Percentiles rank a stretch among this genome's conserved stretches.
phyloP scores from a whole-genome alignment of 306 rosid species.

The Prunus salicina region DNA sequence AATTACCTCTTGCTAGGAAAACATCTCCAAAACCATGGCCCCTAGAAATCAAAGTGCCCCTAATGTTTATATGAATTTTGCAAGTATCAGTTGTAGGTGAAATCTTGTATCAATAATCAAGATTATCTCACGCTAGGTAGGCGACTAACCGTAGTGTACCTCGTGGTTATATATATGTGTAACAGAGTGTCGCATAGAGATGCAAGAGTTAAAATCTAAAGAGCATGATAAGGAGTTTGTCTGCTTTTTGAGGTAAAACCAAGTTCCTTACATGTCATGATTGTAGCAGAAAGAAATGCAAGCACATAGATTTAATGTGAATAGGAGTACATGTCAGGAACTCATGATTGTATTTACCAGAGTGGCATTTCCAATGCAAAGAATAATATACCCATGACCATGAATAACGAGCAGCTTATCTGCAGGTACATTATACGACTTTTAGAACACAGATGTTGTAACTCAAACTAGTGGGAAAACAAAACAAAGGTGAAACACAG shows the following conservation, averaged over 20 bases:
- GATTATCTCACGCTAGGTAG: no score
- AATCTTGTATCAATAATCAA: no score
- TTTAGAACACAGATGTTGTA: slow-evolving; percentile 28
- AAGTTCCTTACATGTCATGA: no score
- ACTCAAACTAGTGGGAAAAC: slow-evolving; percentile 29
- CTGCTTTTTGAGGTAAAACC: no score
- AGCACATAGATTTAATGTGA: neutral
- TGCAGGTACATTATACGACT: slow-evolving; percentile 50
- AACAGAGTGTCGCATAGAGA: no score
- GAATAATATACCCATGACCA: slow-evolving; percentile 50
- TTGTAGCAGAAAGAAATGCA: neutral
- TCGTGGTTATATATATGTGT: no score
- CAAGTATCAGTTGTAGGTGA: no score
- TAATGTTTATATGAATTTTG: no score
- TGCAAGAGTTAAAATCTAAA: no score
- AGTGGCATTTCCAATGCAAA: slow-evolving; percentile 41
- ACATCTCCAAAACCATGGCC: neutral
- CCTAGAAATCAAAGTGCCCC: neutral
- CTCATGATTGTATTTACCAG: neutral
- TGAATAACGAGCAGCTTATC: slow-evolving; percentile 52
- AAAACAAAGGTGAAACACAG: slow-evolving; percentile 12
- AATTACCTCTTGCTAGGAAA: neutral
- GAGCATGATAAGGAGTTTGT: no score
- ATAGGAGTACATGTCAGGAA: slow-evolving; percentile 5
- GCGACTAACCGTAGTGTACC: no score